These are phyloP conservation scores for Colletotrichum sp. DNA, from an alignment of 2,329 filamentous ascomycete genomes.

Conservation along the genomic window DNA sequence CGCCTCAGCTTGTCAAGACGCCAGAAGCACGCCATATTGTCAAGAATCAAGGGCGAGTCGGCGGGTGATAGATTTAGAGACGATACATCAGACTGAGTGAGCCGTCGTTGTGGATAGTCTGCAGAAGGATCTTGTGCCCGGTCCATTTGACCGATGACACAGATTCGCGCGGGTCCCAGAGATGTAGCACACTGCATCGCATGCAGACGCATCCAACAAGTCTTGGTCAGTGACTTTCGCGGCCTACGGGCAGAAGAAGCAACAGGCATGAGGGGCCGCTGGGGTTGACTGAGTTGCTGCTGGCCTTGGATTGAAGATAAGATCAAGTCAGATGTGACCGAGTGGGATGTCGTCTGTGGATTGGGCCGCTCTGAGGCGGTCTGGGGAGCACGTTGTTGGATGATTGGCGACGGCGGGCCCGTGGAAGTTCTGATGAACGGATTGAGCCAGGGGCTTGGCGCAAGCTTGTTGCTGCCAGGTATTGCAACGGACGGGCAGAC, in stretches of 20 bases:
- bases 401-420: conserved; percentile 20
- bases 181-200: neutral
- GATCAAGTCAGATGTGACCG: neutral
- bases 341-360: neutral
- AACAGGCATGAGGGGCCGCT: neutral
- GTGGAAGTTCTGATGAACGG: neutral
- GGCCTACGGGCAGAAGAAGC: neutral
- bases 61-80: neutral
- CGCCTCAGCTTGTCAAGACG: neutral
- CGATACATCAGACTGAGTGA: neutral
- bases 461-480: conserved; percentile 1
- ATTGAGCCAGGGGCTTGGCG: conserved; percentile 9
- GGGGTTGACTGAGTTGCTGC: neutral
- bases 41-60: neutral
- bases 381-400: conserved; percentile 23
- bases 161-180: neutral
- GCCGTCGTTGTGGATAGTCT: neutral
- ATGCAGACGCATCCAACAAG: neutral
- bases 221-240: neutral
- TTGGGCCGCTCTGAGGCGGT: conserved; percentile 15
- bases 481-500: neutral
- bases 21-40: conserved; percentile 10
- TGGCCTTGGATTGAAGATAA: neutral
- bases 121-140: neutral
- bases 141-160: neutral